Conservation (phyloP, 768 basidiomycete species). For the Jaapia argillacea region DNA sequence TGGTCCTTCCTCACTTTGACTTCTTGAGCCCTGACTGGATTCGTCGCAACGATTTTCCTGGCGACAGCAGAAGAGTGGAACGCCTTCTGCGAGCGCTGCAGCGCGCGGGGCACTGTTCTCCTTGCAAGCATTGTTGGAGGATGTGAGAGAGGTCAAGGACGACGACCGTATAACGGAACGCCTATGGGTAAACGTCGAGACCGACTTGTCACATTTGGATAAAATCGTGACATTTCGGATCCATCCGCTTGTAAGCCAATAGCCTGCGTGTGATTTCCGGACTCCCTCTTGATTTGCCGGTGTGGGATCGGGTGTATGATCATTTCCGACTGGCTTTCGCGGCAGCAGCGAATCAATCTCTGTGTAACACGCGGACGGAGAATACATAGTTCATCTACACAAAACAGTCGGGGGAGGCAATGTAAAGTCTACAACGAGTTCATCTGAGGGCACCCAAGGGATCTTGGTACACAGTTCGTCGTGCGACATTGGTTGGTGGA, state of each 20-base stretch:
- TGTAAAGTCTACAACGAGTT: neutral
- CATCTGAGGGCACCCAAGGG: neutral
- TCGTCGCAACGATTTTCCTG: slow-evolving; percentile 55
- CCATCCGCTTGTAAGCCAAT: slow-evolving; percentile 7
- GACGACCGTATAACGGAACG: neutral
- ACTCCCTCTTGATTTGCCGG: neutral
- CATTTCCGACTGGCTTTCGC: no score
- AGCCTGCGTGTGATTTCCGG: slow-evolving; percentile 4
- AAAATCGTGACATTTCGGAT: neutral
- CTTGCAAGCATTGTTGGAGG: slow-evolving; percentile 46
- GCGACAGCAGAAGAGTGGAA: slow-evolving; percentile 59
- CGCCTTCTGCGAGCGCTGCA: slow-evolving; percentile 39
- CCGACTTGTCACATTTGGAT: no score
- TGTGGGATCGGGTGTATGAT: no score
- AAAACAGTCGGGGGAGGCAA: no score
- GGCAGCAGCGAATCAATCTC: no score
- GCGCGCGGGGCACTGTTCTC: slow-evolving; percentile 48
- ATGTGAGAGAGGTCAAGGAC: slow-evolving; percentile 12
- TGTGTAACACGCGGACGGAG: no score
- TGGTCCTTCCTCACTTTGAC: slow-evolving; percentile 45
- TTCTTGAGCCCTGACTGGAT: slow-evolving; percentile 73
- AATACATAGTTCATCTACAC: no score
- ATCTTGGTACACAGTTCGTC: slow-evolving; percentile 13
- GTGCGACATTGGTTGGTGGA: slow-evolving; percentile 17
- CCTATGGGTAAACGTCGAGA: no score